Base-by-base conservation (phyloP, 2,329 filamentous ascomycete genomes). In the Penicillium sp. region DNA sequence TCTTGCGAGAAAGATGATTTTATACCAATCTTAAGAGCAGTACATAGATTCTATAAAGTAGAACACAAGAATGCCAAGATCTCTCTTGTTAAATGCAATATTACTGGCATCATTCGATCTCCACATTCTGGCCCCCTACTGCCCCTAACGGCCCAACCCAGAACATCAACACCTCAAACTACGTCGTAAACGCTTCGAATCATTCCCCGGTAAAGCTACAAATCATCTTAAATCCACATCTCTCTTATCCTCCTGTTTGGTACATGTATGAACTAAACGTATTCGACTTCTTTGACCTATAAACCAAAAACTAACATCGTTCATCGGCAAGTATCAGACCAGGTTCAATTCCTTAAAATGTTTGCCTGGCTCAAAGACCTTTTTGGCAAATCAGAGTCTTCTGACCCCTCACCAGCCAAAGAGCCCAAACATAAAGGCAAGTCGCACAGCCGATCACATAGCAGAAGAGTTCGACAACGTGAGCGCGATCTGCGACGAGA, bases 401-500 rank as follows among this genome's bases (percentile, higher is more conserved):
- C 46, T 11, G 14, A 17, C 0, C n/a, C 28, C 9, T 33, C 47
- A 9, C 2, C n/a, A 30, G 8, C 12, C 11, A 14, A 26, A n/a
- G 8, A n/a, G 17, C 17, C 38, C 9, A 37, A 25, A 25, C 10
- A 19, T 9, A 30, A 22, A 28, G 6, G 22, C 12, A 50, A 26
- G 35, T 37, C 51, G 22, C 37, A 50, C 1, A 17, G 25, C 6
- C 44, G 51, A 25, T 30, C 51, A n/a, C 51, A 50, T 37, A 54
- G 45, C 31, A 54, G 17, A 33, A 19, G 31, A n/a, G 45, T 54
- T 3, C 45, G 44, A 25, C 38, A 50, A 17, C 51, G 51, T 5
- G 51, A 54, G 9, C 51, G 51, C 14, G 38, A 54, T 14, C 25
- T 54, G 11, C 45, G 51, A 16, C 37, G 51, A 8, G 22, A 37